Percentiles rank a stretch among this genome's conserved stretches.
These are phyloP conservation scores for Candida parachauliodes DNA, from an alignment of 805 yeast genomes.

Conservation along the genomic window DNA sequence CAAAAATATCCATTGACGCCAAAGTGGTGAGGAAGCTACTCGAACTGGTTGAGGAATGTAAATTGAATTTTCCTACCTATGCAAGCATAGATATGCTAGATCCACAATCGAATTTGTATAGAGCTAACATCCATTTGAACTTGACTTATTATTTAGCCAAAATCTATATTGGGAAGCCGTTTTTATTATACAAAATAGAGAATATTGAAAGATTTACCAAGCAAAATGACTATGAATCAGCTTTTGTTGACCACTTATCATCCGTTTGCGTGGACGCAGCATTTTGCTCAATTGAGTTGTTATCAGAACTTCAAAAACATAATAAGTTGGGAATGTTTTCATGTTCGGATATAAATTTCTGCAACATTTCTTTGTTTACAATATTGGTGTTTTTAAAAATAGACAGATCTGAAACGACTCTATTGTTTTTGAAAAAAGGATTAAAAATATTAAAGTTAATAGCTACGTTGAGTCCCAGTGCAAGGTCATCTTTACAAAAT, in stretches of 20 bases:
- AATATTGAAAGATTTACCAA: conserved; percentile 7
- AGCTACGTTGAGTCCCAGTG: conserved; percentile 14
- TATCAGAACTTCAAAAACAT: conserved; percentile 12
- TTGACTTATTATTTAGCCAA: conserved; percentile 14
- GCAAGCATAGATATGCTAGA: conserved; percentile 8
- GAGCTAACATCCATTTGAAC: conserved; percentile 14
- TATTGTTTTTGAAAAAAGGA: conserved; percentile 13
- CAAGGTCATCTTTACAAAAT: conserved; percentile 9
- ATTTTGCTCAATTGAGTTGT: conserved; percentile 12
- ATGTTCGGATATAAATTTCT: conserved; percentile 14
- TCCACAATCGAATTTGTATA: conserved; percentile 7
- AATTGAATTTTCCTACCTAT: conserved; percentile 10
- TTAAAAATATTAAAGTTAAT: conserved; percentile 12
- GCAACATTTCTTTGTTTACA: conserved; percentile 14
- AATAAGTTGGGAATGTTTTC: conserved; percentile 14
- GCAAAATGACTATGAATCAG: conserved; percentile 10
- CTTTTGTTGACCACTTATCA: conserved; percentile 14
- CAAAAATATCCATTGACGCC: conserved; percentile 9
- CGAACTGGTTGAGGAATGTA: conserved; percentile 9
- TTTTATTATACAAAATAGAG: conserved; percentile 14
- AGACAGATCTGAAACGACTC: conserved; percentile 13
- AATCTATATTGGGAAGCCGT: conserved; percentile 16
- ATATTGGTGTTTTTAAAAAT: conserved; percentile 12
- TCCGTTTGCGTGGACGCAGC: conserved; percentile 16
- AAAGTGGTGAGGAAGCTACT: conserved; percentile 9